Evolutionary conservation across 2,329 filamentous ascomycete species (phyloP).

Genomic region (Pseudocercospora pini-densiflorae): DNA sequence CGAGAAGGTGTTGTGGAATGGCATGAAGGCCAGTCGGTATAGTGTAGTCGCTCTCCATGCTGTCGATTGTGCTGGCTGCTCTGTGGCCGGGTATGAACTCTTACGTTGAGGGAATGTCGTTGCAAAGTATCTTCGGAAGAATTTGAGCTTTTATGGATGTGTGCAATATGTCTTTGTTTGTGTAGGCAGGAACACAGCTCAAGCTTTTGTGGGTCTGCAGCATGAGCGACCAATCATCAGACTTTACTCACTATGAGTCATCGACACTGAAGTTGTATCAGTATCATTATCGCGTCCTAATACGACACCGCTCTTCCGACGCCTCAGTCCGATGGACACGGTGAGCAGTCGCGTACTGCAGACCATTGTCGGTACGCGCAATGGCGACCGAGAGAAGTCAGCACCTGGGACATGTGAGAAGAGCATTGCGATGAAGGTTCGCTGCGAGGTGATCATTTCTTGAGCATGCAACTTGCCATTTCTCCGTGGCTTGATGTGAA

Average conservation of each 20-base stretch:
- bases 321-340: not conserved
- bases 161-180: too few relatives aligned
- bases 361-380: too few relatives aligned
- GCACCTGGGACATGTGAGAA: too few relatives aligned
- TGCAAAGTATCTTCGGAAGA: too few relatives aligned
- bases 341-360: not conserved
- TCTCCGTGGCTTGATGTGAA: too few relatives aligned
- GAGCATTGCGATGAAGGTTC: not conserved
- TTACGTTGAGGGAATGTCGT: not conserved
- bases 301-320: not conserved
- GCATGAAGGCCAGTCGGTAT: slow-evolving; percentile 47
- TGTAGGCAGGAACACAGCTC: too few relatives aligned
- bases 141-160: too few relatives aligned
- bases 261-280: not conserved
- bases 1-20: slow-evolving; percentile 48
- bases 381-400: too few relatives aligned
- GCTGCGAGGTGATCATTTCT: not conserved
- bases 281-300: not conserved
- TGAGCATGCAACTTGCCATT: too few relatives aligned
- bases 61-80: not conserved
- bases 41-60: slow-evolving; percentile 14
- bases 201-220: not conserved
- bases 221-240: not conserved
- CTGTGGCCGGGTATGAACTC: not conserved
- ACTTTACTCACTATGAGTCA: not conserved